Evolutionary conservation across 1,284 basidiomycete species (phyloP).

Genomic region (Ustilago cynodontis): DNA sequence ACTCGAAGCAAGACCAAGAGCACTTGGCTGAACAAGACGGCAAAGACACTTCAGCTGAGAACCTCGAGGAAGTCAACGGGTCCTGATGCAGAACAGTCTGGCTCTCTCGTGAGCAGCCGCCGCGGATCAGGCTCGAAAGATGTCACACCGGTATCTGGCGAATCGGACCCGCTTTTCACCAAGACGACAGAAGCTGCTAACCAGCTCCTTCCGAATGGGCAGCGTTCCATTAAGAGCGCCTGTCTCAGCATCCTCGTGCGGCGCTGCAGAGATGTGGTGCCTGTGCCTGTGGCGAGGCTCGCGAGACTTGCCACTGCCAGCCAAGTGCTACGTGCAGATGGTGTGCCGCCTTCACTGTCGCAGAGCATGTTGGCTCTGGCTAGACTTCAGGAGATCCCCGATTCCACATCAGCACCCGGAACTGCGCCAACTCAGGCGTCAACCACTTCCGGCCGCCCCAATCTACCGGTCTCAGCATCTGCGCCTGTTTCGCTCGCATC

Average conservation of each 20-base stretch:
- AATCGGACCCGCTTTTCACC: slow-evolving; percentile 24
- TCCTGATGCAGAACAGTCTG: slow-evolving; percentile 6
- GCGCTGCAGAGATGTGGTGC: slow-evolving; percentile 66
- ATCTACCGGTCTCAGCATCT: slow-evolving; percentile 23
- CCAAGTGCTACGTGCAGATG: slow-evolving; percentile 23
- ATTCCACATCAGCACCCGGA: neutral
- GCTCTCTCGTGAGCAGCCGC: slow-evolving; percentile 9
- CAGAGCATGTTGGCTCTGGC: slow-evolving; percentile 38
- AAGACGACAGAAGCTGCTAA: slow-evolving; percentile 41
- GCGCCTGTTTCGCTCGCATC: slow-evolving; percentile 16
- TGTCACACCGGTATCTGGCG: neutral
- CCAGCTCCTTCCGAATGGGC: slow-evolving; percentile 18
- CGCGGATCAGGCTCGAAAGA: slow-evolving; percentile 25
- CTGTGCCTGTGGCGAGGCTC: slow-evolving; percentile 65
- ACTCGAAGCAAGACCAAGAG: slow-evolving; percentile 27
- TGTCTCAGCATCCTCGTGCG: slow-evolving; percentile 53
- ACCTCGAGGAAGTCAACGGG: slow-evolving; percentile 29
- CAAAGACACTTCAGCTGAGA: slow-evolving; percentile 53
- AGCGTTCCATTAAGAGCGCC: slow-evolving; percentile 50
- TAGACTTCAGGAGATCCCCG: slow-evolving; percentile 10
- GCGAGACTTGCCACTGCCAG: slow-evolving; percentile 52
- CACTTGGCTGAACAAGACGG: slow-evolving; percentile 62
- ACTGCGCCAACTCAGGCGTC: neutral
- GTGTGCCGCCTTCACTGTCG: slow-evolving; percentile 20
- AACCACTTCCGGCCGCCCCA: neutral